These are phyloP conservation scores for Tolypocladium amazonense DNA, from an alignment of 2,329 filamentous ascomycete species.

Conservation along the genomic window DNA sequence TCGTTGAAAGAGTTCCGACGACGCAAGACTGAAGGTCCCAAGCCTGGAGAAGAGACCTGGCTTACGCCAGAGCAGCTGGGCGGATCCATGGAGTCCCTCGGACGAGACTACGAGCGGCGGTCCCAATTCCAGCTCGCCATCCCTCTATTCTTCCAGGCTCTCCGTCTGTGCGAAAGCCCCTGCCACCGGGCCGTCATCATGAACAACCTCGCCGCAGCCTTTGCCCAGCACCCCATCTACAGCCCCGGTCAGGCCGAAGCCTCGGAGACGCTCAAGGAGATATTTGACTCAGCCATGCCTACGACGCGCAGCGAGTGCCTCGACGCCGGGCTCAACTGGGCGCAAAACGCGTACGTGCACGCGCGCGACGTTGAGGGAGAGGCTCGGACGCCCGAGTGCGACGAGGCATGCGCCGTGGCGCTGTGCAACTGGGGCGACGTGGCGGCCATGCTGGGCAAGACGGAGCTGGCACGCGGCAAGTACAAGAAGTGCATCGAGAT, in stretches of 20 bases:
- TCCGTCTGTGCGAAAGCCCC: constrained; percentile 52
- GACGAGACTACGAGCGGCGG: constrained; percentile 62
- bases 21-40: constrained; percentile 55
- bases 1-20: constrained; percentile 63
- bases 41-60: constrained; percentile 61
- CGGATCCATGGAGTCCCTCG: constrained; percentile 65
- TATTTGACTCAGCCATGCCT: constrained; percentile 19
- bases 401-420: constrained; percentile 70
- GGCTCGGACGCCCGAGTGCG: constrained; percentile 66
- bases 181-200: constrained; percentile 80
- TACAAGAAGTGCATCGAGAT: constrained; percentile 60
- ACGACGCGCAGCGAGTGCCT: constrained; percentile 50
- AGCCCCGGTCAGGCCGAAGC: constrained; percentile 15
- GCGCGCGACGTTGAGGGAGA: constrained; percentile 55
- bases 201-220: constrained; percentile 69
- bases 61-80: constrained; percentile 61
- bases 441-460: constrained; percentile 60
- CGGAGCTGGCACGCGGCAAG: constrained; percentile 51
- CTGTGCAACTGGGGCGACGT: constrained; percentile 84
- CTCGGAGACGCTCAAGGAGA: constrained; percentile 15
- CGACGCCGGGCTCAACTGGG: constrained; percentile 66
- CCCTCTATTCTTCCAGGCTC: constrained; percentile 76
- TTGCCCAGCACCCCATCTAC: constrained; percentile 54
- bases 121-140: constrained; percentile 72
- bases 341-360: constrained; percentile 61